Conservation (phyloP, 495 filamentous ascomycete species). For the Choiromyces venosus region DNA sequence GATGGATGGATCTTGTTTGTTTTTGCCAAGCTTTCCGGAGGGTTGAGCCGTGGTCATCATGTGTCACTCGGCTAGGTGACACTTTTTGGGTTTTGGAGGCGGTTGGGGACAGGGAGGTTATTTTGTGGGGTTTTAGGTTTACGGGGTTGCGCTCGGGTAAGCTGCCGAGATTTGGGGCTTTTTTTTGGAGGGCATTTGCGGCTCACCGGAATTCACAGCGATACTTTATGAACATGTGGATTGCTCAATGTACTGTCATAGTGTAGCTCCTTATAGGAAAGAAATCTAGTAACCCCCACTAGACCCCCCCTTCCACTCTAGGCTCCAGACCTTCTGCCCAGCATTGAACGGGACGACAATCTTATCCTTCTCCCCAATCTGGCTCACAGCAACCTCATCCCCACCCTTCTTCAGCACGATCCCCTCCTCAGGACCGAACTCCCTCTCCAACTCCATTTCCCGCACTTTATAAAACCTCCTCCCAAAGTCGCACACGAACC, state of each 20-base stretch:
- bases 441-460: conserved; percentile 41
- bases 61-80: background rate
- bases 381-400: conserved; percentile 42
- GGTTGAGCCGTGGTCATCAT: background rate
- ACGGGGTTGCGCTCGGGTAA: background rate
- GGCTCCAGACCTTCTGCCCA: conserved; percentile 61
- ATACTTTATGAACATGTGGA: background rate
- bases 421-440: conserved; percentile 48
- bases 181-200: background rate
- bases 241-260: background rate
- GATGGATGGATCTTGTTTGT: background rate
- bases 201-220: background rate
- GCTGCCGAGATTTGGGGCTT: too few species aligned
- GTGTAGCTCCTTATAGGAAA: background rate
- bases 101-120: background rate
- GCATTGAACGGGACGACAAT: conserved; percentile 68
- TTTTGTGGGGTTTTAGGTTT: background rate
- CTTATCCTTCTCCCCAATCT: conserved; percentile 45
- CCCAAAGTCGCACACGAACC: conserved; percentile 71
- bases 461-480: conserved; percentile 62
- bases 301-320: conserved; percentile 45
- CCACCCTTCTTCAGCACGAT: conserved; percentile 60
- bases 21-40: background rate
- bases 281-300: background rate
- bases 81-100: background rate